Base-by-base conservation (phyloP, 148 eudicot species). In the Oxyria digyna region DNA sequence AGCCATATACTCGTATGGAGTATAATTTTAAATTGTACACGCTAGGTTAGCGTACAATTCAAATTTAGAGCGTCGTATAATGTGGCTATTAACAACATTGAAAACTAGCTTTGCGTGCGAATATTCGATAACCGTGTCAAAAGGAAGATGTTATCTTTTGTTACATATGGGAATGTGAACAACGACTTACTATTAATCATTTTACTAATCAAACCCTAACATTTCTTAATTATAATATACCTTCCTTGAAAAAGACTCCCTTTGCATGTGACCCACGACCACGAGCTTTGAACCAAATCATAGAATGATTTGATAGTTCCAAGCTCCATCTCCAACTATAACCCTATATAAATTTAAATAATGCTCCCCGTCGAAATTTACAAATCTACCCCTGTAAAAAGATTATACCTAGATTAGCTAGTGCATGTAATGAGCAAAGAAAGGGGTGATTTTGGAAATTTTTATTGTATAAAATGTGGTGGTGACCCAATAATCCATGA, bases 141-240 rank as follows among this genome's bases (percentile, higher is more conserved):
- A 59, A 59, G 65, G 65, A 29, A 59, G 65, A 59, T 59, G 65
- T 29, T 55, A 55, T 55, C 63, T 55, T 55, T 55, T 59, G 35
- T 29, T 59, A 59, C 65, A 27, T 57, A 13, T 59, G 37, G 65
- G 37, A 59, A 29, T 59, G 65, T 59, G 65, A 59, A 15, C 64
- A 59, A 59, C 65, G 65, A 59, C 65, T 29, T 59, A 9, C n/a
- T 6, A 29, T 29, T 59, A 29, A 59, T 59, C 65, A 59, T 59
- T 59, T 59, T 27, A 59, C 37, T 13, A 59, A 59, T 59, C 38
- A 59, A 29, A 29, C 15, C 65, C 37, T 59, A 13, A 2, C 8
- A 26, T 54, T 9, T 23, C 2, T 59, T 6, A 17, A 8, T 11
- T 57, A 27, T 26, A 57, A 6, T 26, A 21, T 57, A 29, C 35